Evolutionary conservation across 23 red algal species (phyloP), one percentile per base, ranked within the genome.

Genomic region (Porphyridium purpureum): DNA sequence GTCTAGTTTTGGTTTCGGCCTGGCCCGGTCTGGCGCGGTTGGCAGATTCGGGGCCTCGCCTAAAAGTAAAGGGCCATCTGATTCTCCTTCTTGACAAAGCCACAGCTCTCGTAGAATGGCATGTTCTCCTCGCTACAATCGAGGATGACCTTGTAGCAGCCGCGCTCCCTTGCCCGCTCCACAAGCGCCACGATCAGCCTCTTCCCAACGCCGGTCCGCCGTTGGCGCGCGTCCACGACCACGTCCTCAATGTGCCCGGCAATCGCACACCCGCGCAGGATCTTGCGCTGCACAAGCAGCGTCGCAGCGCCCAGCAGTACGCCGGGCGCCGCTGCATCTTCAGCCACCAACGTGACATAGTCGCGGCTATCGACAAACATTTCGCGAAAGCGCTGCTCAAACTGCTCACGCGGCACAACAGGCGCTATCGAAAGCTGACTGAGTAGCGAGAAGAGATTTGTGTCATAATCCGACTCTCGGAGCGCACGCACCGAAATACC

Each of bases 31-130:
- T n/a, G n/a, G n/a, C n/a, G n/a, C n/a, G n/a, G n/a, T n/a, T n/a
- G n/a, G n/a, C n/a, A n/a, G n/a, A n/a, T n/a, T n/a, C n/a, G n/a
- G n/a, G n/a, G n/a, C n/a, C n/a, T n/a, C n/a, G n/a, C n/a, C n/a
- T n/a, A 82, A 50, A 88, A 78, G 27, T 88, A 88, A 7, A 33
- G 23, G 7, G 49, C 82, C 82, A 88, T 88, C 51, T 88, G 69
- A 21, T 21, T 14, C 31, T 76, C 82, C 44, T 66, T 75, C 31
- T 35, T 38, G 20, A 32, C 55, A 17, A 76, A 70, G 50, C 70
- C 70, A 38, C 82, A 77, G 24, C 65, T 67, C 32, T 88, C 63
- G 49, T 88, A 88, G 46, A 88, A 88, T 5, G 11, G 7, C 24
- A 64, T 40, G 49, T 76, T 88, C 26, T 31, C 27, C 2, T 70